Evolutionary conservation across 495 filamentous ascomycete species (phyloP), one percentile per base, ranked within the genome.

Genomic region (Talaromyces trachyspermus): DNA sequence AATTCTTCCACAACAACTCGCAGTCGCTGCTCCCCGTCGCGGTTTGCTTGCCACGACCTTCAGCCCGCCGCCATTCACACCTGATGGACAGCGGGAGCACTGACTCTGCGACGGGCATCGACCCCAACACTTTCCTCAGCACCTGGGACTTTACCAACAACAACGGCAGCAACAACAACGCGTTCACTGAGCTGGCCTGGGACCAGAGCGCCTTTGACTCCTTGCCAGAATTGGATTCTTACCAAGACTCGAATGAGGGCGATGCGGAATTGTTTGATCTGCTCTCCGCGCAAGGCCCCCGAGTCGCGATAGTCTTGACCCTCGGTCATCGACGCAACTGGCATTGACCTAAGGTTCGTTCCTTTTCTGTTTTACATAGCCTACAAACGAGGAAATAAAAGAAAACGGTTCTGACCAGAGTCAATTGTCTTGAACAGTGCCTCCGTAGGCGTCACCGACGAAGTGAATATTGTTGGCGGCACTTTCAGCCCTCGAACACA

Each of bases 111-210:
- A 61, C 67, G 68, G 68, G 67, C 60, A 68, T 72, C 37, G 68
- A 72, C 68, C 68, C 69, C 63, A 72, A 70, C 58, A 70, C 17
- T 19, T 25, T 71, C 39, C 60, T 72, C 37, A 65, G 68, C 53
- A 64, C 65, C 43, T 72, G 68, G 65, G 36, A 42, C 17, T 41
- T 42, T 18, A 29, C 33, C 33, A 49, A 24, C 46, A 49, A 32
- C 38, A 17, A 14, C 4, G 23, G 69, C 63, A 59, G 60, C 10
- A 61, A 69, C 44, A 53, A 59, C 40, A 10, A 29, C 17, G 54
- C 57, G 15, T 71, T 67, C 50, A 60, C 67, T 10, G 59, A 69
- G 52, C 50, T 58, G 5, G 57, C 67, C 23, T 72, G 67, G 67
- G 69, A 72, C 44, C 64, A 68, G 30, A 38, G 63, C 17, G 52